These are phyloP conservation scores for Paramyrothecium roridum DNA, from an alignment of 2,329 filamentous ascomycete genomes.

Conservation along the genomic window DNA sequence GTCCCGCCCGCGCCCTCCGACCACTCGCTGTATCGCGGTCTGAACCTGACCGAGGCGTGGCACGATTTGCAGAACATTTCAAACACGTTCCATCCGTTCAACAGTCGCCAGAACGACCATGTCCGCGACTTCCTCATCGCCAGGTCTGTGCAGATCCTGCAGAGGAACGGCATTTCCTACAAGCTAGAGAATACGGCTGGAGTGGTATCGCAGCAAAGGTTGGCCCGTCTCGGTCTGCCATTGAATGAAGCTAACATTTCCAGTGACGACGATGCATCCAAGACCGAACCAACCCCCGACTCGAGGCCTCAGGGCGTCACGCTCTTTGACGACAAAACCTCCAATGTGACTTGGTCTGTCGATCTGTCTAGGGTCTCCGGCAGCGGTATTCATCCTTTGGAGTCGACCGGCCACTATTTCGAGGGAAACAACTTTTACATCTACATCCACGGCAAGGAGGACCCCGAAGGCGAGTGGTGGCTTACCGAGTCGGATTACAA, in stretches of 20 bases:
- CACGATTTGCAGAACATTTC: slow-evolving; percentile 75
- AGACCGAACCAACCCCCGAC: background rate
- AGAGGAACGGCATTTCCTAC: slow-evolving; percentile 53
- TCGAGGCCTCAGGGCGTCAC: slow-evolving; percentile 40
- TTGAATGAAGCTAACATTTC: background rate
- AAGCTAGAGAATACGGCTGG: slow-evolving; percentile 34
- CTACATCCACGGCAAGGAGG: slow-evolving; percentile 80
- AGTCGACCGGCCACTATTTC: slow-evolving; percentile 66
- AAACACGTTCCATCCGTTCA: slow-evolving; percentile 79
- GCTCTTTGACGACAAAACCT: slow-evolving; percentile 74
- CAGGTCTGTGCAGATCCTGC: slow-evolving; percentile 68
- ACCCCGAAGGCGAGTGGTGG: slow-evolving; percentile 75
- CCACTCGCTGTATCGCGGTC: slow-evolving; percentile 47
- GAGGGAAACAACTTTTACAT: slow-evolving; percentile 91
- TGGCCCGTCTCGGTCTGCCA: background rate
- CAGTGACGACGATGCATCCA: background rate
- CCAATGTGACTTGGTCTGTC: slow-evolving; percentile 69
- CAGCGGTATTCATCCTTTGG: slow-evolving; percentile 15
- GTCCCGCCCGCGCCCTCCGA: slow-evolving; percentile 64
- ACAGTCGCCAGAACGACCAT: slow-evolving; percentile 77
- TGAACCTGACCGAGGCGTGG: slow-evolving; percentile 87
- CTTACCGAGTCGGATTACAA: slow-evolving; percentile 35
- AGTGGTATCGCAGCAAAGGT: slow-evolving; percentile 22
- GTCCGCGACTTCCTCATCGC: slow-evolving; percentile 73
- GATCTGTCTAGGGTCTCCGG: slow-evolving; percentile 12